These are phyloP conservation scores for Backusella westeae DNA, from an alignment of 192 early-diverging fungal species.

Conservation along the genomic window DNA sequence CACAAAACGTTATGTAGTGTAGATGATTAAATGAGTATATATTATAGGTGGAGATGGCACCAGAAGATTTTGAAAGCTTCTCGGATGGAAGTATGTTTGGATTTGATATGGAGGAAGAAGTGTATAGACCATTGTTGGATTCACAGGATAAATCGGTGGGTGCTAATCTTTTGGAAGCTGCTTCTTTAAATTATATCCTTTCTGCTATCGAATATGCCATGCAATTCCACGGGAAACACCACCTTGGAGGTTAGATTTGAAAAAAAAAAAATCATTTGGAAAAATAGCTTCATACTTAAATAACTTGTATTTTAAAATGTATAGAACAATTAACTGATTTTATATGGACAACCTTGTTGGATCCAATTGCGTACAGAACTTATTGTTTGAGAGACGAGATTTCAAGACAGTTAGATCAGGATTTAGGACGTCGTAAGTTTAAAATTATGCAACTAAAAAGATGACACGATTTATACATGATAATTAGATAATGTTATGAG, in stretches of 20 bases:
- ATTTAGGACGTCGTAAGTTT: constrained; percentile 26
- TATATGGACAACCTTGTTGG: constrained; percentile 33
- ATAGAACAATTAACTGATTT: constrained; percentile 25
- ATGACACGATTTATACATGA: not conserved
- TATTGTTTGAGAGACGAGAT: constrained; percentile 19
- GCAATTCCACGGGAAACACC: constrained; percentile 15
- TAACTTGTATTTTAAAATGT: not conserved
- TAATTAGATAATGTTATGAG: constrained; percentile 25
- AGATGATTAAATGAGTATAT: not conserved
- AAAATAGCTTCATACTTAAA: not conserved
- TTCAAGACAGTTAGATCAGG: constrained; percentile 9
- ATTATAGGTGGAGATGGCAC: constrained; percentile 33
- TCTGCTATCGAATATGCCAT: constrained; percentile 28
- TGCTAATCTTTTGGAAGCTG: constrained; percentile 33
- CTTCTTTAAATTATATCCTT: constrained; percentile 33
- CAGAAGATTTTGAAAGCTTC: constrained; percentile 35
- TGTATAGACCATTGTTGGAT: constrained; percentile 21
- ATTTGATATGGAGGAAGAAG: constrained; percentile 35
- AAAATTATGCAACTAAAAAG: not conserved
- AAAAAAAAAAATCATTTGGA: not conserved
- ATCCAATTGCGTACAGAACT: constrained; percentile 28
- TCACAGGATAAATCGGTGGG: constrained; percentile 12
- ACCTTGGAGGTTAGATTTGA: not conserved
- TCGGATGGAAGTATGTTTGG: constrained; percentile 35
- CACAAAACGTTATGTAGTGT: not conserved